Evolutionary conservation across 2,329 filamentous ascomycete genomes (phyloP), one percentile per base, ranked within the genome.

Genomic region (Colletotrichum gloeosporioides): DNA sequence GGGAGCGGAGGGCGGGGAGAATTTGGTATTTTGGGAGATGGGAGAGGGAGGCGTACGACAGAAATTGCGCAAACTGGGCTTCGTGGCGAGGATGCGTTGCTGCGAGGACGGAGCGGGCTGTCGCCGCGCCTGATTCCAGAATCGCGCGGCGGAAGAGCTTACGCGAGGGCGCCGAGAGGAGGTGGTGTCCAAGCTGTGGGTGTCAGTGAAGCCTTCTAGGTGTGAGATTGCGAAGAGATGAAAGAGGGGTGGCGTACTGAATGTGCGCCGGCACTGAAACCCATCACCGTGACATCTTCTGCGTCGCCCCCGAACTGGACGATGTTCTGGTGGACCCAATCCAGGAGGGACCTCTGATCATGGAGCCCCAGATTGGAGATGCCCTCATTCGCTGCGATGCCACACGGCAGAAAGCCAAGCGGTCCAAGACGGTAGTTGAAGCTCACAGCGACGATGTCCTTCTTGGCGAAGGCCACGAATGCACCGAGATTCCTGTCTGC

Each of bases 381-480:
- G 0, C 91, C 92, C 68, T 88, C 88, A 39, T 88, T 88, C 16
- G 87, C 85, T 34, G 90, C 87, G 71, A 90, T 79, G 12, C 83
- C 82, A n/a, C 89, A 92, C 12, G 91, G 89, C 32, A 95, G 83
- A 83, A 96, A 95, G 0, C 95, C 95, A 80, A 95, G 87, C 7
- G 91, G 89, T 4, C 92, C 92, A 65, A 95, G 88, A 12, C 93
- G 89, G 82, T 94, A 92, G 83, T 90, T 91, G 81, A 93, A 90
- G 81, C 87, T 90, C 67, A 93, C 87, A 39, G 86, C 90, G 57
- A 94, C 85, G 68, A 94, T 84, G 12, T 89, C 89, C 61, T 84
- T 81, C 31, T 85, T 83, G 4, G 88, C 84, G 85, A 90, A 93
- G 7, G 89, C 87, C 16, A 93, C 89, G 83, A 94, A 91, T 44